Evolutionary conservation across 371 early-diverging fungal species (phyloP), one percentile per base, ranked within the genome.

Genomic region (Fennellomyces sp.): DNA sequence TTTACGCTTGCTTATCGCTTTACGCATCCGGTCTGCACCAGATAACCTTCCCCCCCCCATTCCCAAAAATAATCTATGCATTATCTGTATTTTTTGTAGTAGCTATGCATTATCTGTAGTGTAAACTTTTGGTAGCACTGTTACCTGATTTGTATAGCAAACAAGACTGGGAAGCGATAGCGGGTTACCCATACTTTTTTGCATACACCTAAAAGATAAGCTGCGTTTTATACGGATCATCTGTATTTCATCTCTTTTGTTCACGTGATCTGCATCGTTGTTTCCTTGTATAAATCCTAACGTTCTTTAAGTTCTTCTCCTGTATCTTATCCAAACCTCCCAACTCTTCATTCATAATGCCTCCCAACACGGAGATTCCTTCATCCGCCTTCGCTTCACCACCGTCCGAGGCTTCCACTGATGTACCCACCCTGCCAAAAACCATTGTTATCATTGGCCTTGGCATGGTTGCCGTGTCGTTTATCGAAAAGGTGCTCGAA

Each of bases 401-500:
- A 6, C 51, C 51, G 26, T 27, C 39, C 10, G 25, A 25, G 17
- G 25, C 7, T 27, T 8, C 21, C 26, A 39, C 13, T 39, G 39
- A 38, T n/a, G 38, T 19, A 11, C 11, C 53, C 11, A 10, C 53
- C 10, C 13, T 27, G 13, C 5, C 29, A 11, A 63, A 55, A 47
- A 52, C 56, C 39, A 70, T 88, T 26, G 82, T 85, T 29, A 73
- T 88, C 15, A 64, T 82, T 36, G 89, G 88, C 8, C 73, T 88
- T 12, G 89, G 88, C 35, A 88, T 88, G 88, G 85, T 86, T 33
- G 88, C 80, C n/a, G 69, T 86, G 12, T 74, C 80, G 2, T 82
- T 88, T 64, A 80, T 84, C 29, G 89, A 89, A 61, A 83, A 81
- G 56, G 52, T 87, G 38, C 63, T 82, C 33, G 79, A 74, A 26